Conservation (phyloP, 2,329 filamentous ascomycete genomes). For the Alternaria triticina region DNA sequence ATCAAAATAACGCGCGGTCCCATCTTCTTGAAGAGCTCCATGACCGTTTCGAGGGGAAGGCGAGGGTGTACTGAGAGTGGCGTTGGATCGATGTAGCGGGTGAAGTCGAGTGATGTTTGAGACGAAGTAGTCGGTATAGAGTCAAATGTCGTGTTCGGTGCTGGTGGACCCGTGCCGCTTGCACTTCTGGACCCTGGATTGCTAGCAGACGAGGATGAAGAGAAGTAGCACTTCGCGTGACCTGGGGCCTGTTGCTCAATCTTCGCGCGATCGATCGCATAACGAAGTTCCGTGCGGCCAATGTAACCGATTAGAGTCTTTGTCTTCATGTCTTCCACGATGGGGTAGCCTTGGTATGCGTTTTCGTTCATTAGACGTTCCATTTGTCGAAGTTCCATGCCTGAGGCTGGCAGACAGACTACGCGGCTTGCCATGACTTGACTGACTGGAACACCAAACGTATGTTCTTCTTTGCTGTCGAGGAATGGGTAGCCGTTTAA, state of each 20-base stretch:
- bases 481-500: slow-evolving; percentile 97
- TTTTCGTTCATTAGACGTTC: slow-evolving; percentile 79
- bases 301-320: slow-evolving; percentile 89
- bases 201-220: slow-evolving; percentile 45
- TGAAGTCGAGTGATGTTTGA: slow-evolving; percentile 73
- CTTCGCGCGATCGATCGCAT: slow-evolving; percentile 82
- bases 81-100: slow-evolving; percentile 85
- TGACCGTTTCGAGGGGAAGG: slow-evolving; percentile 91
- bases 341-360: slow-evolving; percentile 89
- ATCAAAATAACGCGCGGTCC: slow-evolving; percentile 91
- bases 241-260: slow-evolving; percentile 66
- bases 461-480: slow-evolving; percentile 96
- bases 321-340: slow-evolving; percentile 75
- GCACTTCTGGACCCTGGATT: slow-evolving; percentile 28
- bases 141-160: slow-evolving; percentile 61
- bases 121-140: slow-evolving; percentile 63
- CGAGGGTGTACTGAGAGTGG: slow-evolving; percentile 91
- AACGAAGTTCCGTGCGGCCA: slow-evolving; percentile 87
- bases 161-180: slow-evolving; percentile 3
- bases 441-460: slow-evolving; percentile 92
- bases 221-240: slow-evolving; percentile 76
- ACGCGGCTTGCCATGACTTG: slow-evolving; percentile 84
- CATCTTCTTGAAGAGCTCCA: slow-evolving; percentile 99
- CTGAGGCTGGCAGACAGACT: slow-evolving; percentile 74
- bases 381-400: slow-evolving; percentile 76